phyloP scores from a whole-genome alignment of 768 basidiomycete genomes.

The Lactarius pseudohatsudake region DNA sequence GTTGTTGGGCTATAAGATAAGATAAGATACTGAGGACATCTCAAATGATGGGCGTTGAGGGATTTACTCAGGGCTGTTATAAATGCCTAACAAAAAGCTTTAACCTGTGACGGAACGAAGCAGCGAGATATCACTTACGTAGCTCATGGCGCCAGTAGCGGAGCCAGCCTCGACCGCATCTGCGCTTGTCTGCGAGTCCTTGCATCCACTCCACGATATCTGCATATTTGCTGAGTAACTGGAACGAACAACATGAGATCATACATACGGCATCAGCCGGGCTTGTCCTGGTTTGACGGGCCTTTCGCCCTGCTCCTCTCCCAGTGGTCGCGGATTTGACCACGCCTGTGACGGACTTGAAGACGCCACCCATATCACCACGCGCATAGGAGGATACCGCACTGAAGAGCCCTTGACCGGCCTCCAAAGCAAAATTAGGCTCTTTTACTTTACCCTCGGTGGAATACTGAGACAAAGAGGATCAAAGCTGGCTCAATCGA shows the following conservation, averaged over 20 bases:
- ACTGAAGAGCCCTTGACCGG: constrained; percentile 81
- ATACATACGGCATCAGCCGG: constrained; percentile 85
- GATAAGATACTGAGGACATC: constrained; percentile 5
- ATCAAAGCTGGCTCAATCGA: neutral
- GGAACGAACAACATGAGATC: constrained; percentile 1
- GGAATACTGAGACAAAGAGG: constrained; percentile 59
- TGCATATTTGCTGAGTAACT: constrained; percentile 33
- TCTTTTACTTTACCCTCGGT: constrained; percentile 96
- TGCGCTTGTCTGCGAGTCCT: constrained; percentile 82
- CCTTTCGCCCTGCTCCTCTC: constrained; percentile 58
- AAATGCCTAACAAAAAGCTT: constrained; percentile 48
- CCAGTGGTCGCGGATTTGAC: constrained; percentile 72
- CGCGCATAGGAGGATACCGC: constrained; percentile 74
- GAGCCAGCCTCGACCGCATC: constrained; percentile 71
- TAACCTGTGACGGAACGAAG: neutral
- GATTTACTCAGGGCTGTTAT: constrained; percentile 55
- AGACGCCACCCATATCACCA: constrained; percentile 77
- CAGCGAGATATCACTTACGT: constrained; percentile 44
- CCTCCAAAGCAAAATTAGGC: constrained; percentile 84
- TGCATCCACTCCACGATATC: constrained; percentile 87
- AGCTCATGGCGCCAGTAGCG: constrained; percentile 82
- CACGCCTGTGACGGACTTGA: constrained; percentile 71
- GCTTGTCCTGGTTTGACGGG: constrained; percentile 61
- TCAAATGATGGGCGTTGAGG: neutral
- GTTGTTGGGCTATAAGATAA: constrained; percentile 42